Percentiles rank a stretch among this genome's conserved stretches.
These are phyloP conservation scores for Epichloe sylvatica DNA, from an alignment of 2,329 filamentous ascomycete genomes.

Conservation along the genomic window DNA sequence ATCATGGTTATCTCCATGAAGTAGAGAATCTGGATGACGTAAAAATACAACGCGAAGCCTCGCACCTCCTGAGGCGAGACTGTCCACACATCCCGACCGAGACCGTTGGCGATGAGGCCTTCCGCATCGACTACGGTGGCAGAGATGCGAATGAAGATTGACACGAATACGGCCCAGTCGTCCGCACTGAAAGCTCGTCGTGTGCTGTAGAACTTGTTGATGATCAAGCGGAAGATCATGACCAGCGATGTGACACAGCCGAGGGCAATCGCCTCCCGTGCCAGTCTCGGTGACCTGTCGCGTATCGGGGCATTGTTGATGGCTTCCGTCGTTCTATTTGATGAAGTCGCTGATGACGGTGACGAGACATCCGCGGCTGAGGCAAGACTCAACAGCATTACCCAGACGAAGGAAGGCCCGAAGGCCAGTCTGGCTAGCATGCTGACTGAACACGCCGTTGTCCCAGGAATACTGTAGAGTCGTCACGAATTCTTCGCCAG, in stretches of 20 bases:
- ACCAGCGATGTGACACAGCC: slow-evolving; percentile 20
- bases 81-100: not conserved
- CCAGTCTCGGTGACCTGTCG: slow-evolving; percentile 16
- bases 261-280: slow-evolving; percentile 16
- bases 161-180: slow-evolving; percentile 15
- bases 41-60: slow-evolving; percentile 23
- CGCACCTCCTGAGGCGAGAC: slow-evolving; percentile 9
- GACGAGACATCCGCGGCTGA: not conserved
- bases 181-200: slow-evolving; percentile 18
- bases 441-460: too few relatives aligned
- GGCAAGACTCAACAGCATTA: not conserved
- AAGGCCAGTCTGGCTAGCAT: too few relatives aligned
- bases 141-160: slow-evolving; percentile 12
- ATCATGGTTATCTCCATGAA: slow-evolving; percentile 27
- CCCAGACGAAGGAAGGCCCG: not conserved
- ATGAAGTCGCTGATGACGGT: not conserved
- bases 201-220: slow-evolving; percentile 14
- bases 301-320: not conserved
- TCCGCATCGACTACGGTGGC: slow-evolving; percentile 13
- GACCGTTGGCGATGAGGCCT: slow-evolving; percentile 12
- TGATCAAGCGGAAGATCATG: slow-evolving; percentile 20
- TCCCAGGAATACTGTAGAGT: too few relatives aligned
- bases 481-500: too few relatives aligned
- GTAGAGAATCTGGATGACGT: slow-evolving; percentile 23
- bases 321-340: not conserved